Base-by-base conservation (phyloP, 1,139 yeast genomes). In the Arxiozyma bovina region DNA sequence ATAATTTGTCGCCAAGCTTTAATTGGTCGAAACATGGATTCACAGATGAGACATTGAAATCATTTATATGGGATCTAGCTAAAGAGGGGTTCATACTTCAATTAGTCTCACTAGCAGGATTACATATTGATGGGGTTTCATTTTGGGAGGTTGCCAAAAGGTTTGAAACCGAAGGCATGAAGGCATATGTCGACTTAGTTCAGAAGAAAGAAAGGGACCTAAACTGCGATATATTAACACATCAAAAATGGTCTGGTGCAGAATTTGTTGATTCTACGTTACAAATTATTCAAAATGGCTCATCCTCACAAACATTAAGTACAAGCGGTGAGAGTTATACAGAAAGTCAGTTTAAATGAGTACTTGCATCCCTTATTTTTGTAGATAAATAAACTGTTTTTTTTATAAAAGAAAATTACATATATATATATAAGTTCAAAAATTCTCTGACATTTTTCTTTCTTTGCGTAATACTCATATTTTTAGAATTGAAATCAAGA, bases 221-320 rank as follows among this genome's bases (percentile, higher is more conserved):
- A 15, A 72, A 73, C 1, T 77, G 82, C 59, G 84, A 80, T 61
- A 75, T 80, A 9, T 68, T 80, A 58, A 80, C 82, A 8, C 84
- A 80, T 61, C 84, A 80, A 63, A 77, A 75, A 59, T 80, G 84
- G 84, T 77, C 82, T 5, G 84, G 84, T 9, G 82, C 81, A 18
- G 77, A 77, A 60, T 78, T 78, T 60, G 68, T 74, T 45, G 83
- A 80, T 60, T 71, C 75, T 18, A 67, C 80, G 42, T 69, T 78
- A 56, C 70, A 70, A 44, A 68, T 74, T 20, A 76, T 77, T 11
- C 74, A 75, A 54, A 73, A 76, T 50, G 80, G 81, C 3, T 73
- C 78, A 15, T 70, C 77, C 15, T 69, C 76, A 0, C 68, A 68
- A 55, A 77, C 81, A 7, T 55, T 60, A 43, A 73, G 77, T 48